These are phyloP conservation scores for Cryptococcus amylolentus DNA, from an alignment of 1,284 basidiomycete species.

Conservation along the genomic window DNA sequence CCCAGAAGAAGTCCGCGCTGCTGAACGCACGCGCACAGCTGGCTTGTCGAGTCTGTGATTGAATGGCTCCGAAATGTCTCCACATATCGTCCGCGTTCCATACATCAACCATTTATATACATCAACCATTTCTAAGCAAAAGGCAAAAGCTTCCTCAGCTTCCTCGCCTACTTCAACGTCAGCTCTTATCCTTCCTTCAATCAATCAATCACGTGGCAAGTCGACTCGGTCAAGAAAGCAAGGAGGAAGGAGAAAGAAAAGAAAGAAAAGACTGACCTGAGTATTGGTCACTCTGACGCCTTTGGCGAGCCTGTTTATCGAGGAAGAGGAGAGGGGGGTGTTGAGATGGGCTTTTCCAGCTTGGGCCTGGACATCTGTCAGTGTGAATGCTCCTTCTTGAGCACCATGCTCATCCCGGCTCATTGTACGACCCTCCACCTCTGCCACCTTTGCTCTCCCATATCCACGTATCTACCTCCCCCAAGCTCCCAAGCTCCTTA, in stretches of 20 bases:
- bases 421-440: not conserved
- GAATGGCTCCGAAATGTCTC: too few species aligned
- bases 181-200: not conserved
- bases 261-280: conserved; percentile 21
- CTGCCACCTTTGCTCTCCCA: not conserved
- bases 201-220: not conserved
- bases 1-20: too few species aligned
- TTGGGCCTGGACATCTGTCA: conserved; percentile 18
- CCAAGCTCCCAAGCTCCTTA: too few species aligned
- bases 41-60: too few species aligned
- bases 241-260: not conserved
- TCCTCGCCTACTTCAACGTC: conserved; percentile 9
- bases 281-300: conserved; percentile 32
- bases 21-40: too few species aligned
- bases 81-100: too few species aligned
- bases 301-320: conserved; percentile 36
- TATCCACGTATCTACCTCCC: not conserved
- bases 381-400: not conserved
- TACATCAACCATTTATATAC: too few species aligned
- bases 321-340: conserved; percentile 30
- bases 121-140: conserved; percentile 14
- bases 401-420: not conserved
- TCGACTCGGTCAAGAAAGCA: not conserved
- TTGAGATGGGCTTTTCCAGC: conserved; percentile 41
- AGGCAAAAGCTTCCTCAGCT: conserved; percentile 19